Evolutionary conservation across 2,329 filamentous ascomycete species (phyloP), one percentile per base, ranked within the genome.

Genomic region (Penicillium sp.): DNA sequence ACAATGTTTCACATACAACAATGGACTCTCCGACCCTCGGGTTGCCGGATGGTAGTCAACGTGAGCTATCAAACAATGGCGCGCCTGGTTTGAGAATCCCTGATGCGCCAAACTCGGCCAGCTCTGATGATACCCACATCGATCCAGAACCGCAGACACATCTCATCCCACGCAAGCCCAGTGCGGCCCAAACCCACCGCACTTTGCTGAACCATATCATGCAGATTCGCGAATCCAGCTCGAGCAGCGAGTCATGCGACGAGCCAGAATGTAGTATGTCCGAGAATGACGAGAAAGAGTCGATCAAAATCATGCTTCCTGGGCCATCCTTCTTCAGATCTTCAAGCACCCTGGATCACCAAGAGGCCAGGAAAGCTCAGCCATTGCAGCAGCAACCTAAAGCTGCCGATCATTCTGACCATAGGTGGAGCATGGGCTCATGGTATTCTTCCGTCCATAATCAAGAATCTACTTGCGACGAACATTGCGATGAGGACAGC

Each of bases 121-220:
- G 75, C 6, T 88, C 86, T n/a, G 81, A 81, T 43, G 82, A 82
- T 8, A 91, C 88, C 0, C 87, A 90, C 65, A 73, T 92, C 63
- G 90, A 92, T 63, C 82, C 80, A n/a, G 89, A 92, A 64, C 81
- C 86, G 23, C 89, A 92, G 69, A 84, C 82, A 1, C 83, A 86
- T n/a, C 62, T 75, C 75, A 81, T 65, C 55, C 70, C 65, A 55
- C 65, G 70, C 27, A 68, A 71, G 16, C 48, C 69, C 21, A 67
- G 69, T 54, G 44, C 63, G 9, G 71, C 72, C 23, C 45, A 63
- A 9, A 71, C 72, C 25, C 73, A 78, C 51, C 71, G 74, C 37
- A 77, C 77, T n/a, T 65, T 83, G 7, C 65, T 81, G 21, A 77
- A 69, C 52, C 79, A 81, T 43, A 80, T 82, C 27, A 79, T 79